Conservation (phyloP, 805 yeast genomes). For the Grigorovia transvaalensis region DNA sequence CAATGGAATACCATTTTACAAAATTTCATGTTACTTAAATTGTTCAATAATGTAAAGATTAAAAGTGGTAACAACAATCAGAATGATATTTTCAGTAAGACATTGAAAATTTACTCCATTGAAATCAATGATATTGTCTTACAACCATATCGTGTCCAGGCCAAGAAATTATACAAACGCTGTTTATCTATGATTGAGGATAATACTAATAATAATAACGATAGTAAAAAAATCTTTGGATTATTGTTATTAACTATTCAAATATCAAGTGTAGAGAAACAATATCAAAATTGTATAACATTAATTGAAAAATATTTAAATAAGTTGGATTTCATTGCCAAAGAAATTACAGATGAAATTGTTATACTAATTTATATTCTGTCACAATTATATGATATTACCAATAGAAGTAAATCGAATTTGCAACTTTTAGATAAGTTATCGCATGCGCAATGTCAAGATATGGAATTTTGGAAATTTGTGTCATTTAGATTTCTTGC, state of each 20-base stretch:
- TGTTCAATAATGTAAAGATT: conserved; percentile 18
- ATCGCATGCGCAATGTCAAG: not conserved
- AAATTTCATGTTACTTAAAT: conserved; percentile 17
- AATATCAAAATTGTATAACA: conserved; percentile 23
- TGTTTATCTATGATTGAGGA: not conserved
- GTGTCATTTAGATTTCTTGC: conserved; percentile 21
- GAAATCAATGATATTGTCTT: conserved; percentile 15
- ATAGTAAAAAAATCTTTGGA: conserved; percentile 13
- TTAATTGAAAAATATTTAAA: conserved; percentile 18
- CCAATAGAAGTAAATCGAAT: conserved; percentile 16
- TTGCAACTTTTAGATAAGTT: conserved; percentile 12
- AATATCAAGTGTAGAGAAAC: conserved; percentile 18
- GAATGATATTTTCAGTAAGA: not conserved
- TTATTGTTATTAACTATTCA: conserved; percentile 19
- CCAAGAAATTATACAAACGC: conserved; percentile 20
- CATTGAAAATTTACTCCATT: conserved; percentile 11
- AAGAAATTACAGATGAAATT: not conserved
- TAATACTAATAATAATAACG: not conserved
- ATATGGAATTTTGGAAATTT: conserved; percentile 21
- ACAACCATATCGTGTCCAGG: conserved; percentile 24
- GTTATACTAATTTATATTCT: conserved; percentile 13
- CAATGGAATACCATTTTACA: conserved; percentile 19
- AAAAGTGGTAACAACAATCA: not conserved
- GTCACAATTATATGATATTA: conserved; percentile 17
- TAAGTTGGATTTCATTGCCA: not conserved